Base-by-base conservation (phyloP, 208 protist species). In the Leishmania tarentolae region DNA sequence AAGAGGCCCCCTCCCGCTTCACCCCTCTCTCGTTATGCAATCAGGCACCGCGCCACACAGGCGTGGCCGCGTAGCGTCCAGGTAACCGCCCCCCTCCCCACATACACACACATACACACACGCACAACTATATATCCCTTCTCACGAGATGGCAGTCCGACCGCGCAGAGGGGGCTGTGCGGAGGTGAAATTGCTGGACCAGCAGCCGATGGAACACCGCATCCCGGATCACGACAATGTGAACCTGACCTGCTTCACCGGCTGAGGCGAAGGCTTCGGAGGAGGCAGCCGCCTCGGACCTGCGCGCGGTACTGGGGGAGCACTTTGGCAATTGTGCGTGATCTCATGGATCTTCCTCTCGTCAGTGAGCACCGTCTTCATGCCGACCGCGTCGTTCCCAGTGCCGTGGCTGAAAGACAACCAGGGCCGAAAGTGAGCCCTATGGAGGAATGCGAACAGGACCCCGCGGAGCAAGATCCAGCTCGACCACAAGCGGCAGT, bases 301-400 rank as follows among this genome's bases (percentile, higher is more conserved):
- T 92, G 37, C 88, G 86, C 37, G 73, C 79, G 21, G 42, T 72
- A 13, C 86, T 81, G 35, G 56, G 37, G 74, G 86, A 85, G 75
- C 77, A 88, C 85, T 76, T 72, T 47, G 87, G 85, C 69, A 75
- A 66, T 50, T 47, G 47, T 5, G 78, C 90, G 9, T 88, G 71
- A 35, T 87, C 52, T 76, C 85, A 46, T 85, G 83, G 80, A 83
- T 63, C 77, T 31, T 87, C 73, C 84, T 73, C 80, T 37, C 87
- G 59, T 85, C 88, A 75, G 72, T 87, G 80, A 85, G 82, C 76
- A 90, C 90, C 75, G 83, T 57, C 65, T 72, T 89, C 35, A 87
- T 92, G 86, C 80, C 90, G 52, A 74, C 80, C 40, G 89, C 89
- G 40, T 75, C 84, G 37, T 87, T 80, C 84, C 86, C 89, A 24